Conservation (phyloP, 106 monocot species). For the Narthecium ossifragum region DNA sequence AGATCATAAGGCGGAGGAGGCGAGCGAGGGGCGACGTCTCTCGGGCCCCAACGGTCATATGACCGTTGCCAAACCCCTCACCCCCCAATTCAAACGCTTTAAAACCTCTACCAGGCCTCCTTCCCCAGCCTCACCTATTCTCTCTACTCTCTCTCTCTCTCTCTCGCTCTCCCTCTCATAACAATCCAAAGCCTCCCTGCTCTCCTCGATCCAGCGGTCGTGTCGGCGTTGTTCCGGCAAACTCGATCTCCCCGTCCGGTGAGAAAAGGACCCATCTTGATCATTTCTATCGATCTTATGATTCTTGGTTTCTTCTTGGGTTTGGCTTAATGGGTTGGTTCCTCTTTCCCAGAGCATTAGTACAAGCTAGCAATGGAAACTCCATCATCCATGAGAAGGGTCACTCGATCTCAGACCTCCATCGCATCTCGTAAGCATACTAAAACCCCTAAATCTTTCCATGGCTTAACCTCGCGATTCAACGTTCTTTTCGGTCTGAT, state of each 20-base stretch:
- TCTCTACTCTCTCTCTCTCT: neutral
- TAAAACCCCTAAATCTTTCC: neutral
- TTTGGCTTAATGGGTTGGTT: no score
- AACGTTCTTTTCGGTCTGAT: neutral
- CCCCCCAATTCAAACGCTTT: conserved; percentile 23
- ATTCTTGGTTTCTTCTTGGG: no score
- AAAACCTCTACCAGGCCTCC: conserved; percentile 2
- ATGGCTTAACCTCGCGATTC: neutral
- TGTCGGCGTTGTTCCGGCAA: no score
- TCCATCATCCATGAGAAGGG: conserved; percentile 50
- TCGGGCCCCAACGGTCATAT: conserved; percentile 33
- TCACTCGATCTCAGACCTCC: conserved; percentile 36
- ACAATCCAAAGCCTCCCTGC: neutral
- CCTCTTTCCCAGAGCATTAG: no score
- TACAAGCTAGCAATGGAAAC: conserved; percentile 58
- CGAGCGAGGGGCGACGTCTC: no score
- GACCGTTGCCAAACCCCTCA: conserved; percentile 36
- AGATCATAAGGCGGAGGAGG: no score
- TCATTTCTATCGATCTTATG: neutral
- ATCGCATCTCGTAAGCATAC: conserved; percentile 30
- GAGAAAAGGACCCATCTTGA: neutral
- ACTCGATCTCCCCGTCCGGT: no score
- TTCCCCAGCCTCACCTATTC: neutral
- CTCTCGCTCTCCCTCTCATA: neutral
- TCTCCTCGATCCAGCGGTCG: no score